Percentiles rank a stretch among this genome's conserved stretches.
These are phyloP conservation scores for Schoenoplectus tabernaemontani DNA, from an alignment of 202 grass and related monocot genomes.

Conservation along the genomic window DNA sequence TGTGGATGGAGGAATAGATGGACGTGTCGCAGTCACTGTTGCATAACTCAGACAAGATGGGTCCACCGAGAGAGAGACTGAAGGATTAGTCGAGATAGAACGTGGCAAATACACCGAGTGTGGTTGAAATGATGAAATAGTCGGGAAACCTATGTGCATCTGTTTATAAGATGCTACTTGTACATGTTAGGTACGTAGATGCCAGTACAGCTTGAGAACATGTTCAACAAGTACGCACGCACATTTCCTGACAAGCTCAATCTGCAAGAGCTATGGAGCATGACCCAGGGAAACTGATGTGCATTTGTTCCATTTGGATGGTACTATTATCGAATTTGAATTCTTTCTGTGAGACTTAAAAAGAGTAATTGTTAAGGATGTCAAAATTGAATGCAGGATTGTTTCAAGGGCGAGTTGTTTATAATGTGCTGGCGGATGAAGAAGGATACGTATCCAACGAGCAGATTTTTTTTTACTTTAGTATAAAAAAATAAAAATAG, in stretches of 20 bases:
- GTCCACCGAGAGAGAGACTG: no score
- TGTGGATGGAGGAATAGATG: no score
- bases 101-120: no score
- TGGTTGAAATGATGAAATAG: no score
- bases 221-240: conserved; percentile 77
- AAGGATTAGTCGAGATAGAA: no score
- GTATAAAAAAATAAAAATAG: no score
- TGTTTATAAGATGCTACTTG: not conserved
- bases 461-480: no score
- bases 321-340: conserved; percentile 24
- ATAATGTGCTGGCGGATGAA: conserved; percentile 61
- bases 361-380: not conserved
- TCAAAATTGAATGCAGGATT: conserved; percentile 32
- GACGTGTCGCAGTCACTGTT: no score
- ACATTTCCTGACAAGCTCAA: conserved; percentile 51
- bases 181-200: conserved; percentile 37
- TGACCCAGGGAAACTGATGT: conserved; percentile 48
- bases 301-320: conserved; percentile 53
- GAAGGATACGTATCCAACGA: no score
- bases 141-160: not conserved
- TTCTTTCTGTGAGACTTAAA: no score
- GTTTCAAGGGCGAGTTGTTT: conserved; percentile 66
- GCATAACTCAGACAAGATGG: no score
- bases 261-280: conserved; percentile 49
- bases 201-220: conserved; percentile 81